phyloP scores from a whole-genome alignment of 768 basidiomycete genomes.

The Xerocomellus intermedius region DNA sequence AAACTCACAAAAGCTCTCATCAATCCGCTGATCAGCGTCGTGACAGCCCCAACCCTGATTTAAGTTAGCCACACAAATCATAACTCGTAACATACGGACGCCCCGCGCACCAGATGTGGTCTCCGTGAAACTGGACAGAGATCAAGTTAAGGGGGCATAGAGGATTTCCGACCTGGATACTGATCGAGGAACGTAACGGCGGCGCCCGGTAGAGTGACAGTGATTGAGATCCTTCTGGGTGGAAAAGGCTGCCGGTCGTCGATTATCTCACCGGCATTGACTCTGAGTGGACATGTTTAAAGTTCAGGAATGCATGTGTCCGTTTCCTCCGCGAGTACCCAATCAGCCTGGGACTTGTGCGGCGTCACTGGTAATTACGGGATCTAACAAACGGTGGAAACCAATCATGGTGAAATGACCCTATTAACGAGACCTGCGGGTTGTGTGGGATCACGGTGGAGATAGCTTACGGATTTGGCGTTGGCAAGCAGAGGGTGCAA shows the following conservation, averaged over 20 bases:
- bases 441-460: conserved; percentile 13
- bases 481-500: too few relatives aligned
- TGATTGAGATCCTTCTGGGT: conserved; percentile 15
- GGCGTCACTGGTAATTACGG: conserved; percentile 26
- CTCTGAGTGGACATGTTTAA: conserved; percentile 27
- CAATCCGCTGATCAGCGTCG: conserved; percentile 15
- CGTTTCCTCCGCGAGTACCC: conserved; percentile 24
- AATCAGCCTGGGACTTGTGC: conserved; percentile 19
- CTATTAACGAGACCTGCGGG: conserved; percentile 18
- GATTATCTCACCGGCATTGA: conserved; percentile 23
- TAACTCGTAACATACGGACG: conserved; percentile 11
- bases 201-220: conserved; percentile 23
- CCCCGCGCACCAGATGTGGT: conserved; percentile 14
- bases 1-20: conserved; percentile 15
- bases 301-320: conserved; percentile 19
- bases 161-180: conserved; percentile 19
- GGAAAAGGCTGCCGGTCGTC: conserved; percentile 12
- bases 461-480: conserved; percentile 16
- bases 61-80: conserved; percentile 8
- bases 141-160: background rate
- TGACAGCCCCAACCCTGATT: conserved; percentile 20
- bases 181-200: conserved; percentile 21
- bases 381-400: conserved; percentile 20
- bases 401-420: conserved; percentile 18
- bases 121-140: conserved; percentile 14